Base-by-base conservation (phyloP, 805 yeast genomes). In the Starmerella ratchasimensis region DNA sequence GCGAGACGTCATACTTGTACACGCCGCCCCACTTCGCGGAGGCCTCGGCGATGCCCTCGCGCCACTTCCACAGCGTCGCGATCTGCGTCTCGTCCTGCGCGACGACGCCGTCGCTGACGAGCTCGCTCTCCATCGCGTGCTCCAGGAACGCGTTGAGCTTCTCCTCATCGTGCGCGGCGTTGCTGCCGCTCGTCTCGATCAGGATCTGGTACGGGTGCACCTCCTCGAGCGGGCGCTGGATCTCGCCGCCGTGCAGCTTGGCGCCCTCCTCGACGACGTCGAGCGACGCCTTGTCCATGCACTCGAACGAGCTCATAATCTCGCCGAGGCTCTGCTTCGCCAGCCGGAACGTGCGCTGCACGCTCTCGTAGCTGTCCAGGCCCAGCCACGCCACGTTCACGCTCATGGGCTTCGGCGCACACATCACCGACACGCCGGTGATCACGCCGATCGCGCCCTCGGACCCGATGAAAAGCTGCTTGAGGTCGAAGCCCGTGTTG, bases 151-250 rank as follows among this genome's bases (percentile, higher is more conserved):
- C 56, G 56, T 83, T 94, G 39, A 90, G 67, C 60, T 90, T 90
- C 47, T 74, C 86, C 59, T 80, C 88, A 56, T 90, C 97, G 53
- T 90, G 98, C 29, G 80, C 93, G 49, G 79, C 77, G 56, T 79
- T 80, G 4, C 96, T 83, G 7, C 98, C 98, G n/a, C 90, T 75
- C 10, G 95, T 88, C 64, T 90, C 98, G 50, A 90, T 83, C 44
- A 90, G 67, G 2, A 90, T 76, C 56, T 83, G 88, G 57, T 84
- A 90, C 37, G 94, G 94, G 60, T 80, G 77, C 42, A 76, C 74
- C 18, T 71, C 73, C 48, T 79, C 90, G 37, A 90, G 71, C 5
- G 98, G 98, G 53, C 80, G 84, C 10, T 68, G 63, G 17, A 61
- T 48, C 13, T 34, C 38, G 24, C 65, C 59, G 39, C 71, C 68